Base-by-base conservation (phyloP, 352 stramenopile species). In the Pythium dissimile region DNA sequence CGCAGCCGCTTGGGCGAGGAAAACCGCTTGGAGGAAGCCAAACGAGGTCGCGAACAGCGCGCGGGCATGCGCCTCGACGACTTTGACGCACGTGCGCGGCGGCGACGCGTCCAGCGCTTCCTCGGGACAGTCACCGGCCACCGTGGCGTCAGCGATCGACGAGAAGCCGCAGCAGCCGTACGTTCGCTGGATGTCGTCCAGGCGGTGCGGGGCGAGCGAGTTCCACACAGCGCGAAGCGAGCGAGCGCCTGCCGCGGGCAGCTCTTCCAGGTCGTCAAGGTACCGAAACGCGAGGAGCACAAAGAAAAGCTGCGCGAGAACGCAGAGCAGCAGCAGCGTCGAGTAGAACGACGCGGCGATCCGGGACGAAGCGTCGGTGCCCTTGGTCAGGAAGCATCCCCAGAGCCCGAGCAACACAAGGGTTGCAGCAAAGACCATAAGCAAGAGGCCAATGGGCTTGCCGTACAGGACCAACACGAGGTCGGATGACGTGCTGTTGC, bases 131-230 rank as follows among this genome's bases (percentile, higher is more conserved):
- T 43, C 52, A 3, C n/a, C 10, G 6, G 31, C 13, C n/a, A n/a
- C n/a, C n/a, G n/a, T n/a, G 6, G 21, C 32, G 26, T 67, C 56
- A 3, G 46, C 38, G 52, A 71, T 48, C 0, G 63, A 60, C 11
- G 49, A 27, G 23, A 77, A 73, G 18, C 69, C 69, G 56, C 69
- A 77, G 52, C 69, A 77, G 13, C 69, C 69, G 34, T 69, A 64
- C 12, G 48, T 5, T 16, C 31, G 51, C 30, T 77, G 69, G n/a
- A 77, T 55, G n/a, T 72, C 61, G 28, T 54, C 54, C 13, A 46
- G 60, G 10, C 51, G 5, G 3, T 48, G 23, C 16, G 27, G 1
- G 3, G 49, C 48, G 0, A 73, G 26, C 18, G 35, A 38, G 15
- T 44, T 31, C 69, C 69, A 77, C 16, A 44, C 38, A 7, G 32